These are phyloP conservation scores for Saccharum hybrid DNA, from an alignment of 202 grass and related monocot genomes.

Conservation along the genomic window DNA sequence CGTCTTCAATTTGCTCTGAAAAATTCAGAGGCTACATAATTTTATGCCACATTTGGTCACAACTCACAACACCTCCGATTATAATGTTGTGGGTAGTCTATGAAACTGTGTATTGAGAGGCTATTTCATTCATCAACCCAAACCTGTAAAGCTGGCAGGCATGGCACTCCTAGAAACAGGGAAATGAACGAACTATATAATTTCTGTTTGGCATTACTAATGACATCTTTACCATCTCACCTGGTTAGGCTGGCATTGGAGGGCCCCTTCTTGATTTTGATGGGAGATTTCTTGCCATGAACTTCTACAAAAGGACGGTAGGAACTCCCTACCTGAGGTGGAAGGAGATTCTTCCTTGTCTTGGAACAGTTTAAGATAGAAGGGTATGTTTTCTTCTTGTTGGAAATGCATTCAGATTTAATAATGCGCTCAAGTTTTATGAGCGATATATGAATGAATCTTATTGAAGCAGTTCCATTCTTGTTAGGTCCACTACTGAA, in stretches of 20 bases:
- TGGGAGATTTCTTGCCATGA: background rate
- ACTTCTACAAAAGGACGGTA: background rate
- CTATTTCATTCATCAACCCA: too few relatives aligned
- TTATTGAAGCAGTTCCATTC: background rate
- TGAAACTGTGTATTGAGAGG: too few relatives aligned
- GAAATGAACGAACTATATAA: too few relatives aligned
- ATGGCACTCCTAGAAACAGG: too few relatives aligned
- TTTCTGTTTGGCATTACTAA: background rate
- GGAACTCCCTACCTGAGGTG: background rate
- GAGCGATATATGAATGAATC: background rate
- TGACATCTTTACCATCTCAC: background rate
- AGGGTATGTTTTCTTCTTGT: background rate
- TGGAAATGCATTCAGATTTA: too few relatives aligned
- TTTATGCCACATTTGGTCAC: too few relatives aligned
- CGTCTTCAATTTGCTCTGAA: too few relatives aligned
- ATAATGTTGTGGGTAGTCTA: too few relatives aligned
- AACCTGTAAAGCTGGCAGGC: too few relatives aligned
- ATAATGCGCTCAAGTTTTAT: background rate
- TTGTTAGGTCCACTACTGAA: too few relatives aligned
- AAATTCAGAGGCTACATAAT: too few relatives aligned
- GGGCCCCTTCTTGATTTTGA: slow-evolving; percentile 15
- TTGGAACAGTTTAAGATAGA: background rate
- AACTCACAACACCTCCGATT: too few relatives aligned
- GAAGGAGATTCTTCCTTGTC: background rate
- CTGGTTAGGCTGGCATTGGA: slow-evolving; percentile 7